A percentile compares a stretch with the other conserved stretches of the same genome.
phyloP scores from a whole-genome alignment of 495 filamentous ascomycete genomes.

The Trichoderma reesei region DNA sequence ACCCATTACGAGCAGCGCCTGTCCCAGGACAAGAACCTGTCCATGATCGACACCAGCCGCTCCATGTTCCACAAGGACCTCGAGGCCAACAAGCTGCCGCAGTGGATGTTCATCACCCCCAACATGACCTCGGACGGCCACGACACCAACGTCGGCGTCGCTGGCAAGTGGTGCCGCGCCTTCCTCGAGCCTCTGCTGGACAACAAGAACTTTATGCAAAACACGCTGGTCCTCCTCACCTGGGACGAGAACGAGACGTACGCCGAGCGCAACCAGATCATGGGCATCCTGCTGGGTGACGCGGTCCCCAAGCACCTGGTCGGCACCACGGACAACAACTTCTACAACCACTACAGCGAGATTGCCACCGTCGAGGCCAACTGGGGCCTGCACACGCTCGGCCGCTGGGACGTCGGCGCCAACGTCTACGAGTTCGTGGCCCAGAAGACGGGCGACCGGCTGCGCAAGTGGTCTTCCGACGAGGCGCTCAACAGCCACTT shows the following conservation, averaged over 20 bases:
- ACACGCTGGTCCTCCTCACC: constrained; percentile 57
- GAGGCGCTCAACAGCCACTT: constrained; percentile 13
- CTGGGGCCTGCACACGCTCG: constrained; percentile 38
- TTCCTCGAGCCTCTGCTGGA: constrained; percentile 55
- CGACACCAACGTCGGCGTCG: constrained; percentile 53
- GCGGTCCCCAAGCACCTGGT: constrained; percentile 47
- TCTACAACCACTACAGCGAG: constrained; percentile 64
- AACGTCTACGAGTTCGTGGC: constrained; percentile 44
- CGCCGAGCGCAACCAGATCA: constrained; percentile 32
- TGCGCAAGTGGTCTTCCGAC: constrained; percentile 8
- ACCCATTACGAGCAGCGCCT: constrained; percentile 43
- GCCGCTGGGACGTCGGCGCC: constrained; percentile 44
- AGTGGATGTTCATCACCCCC: constrained; percentile 67
- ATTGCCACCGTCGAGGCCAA: constrained; percentile 57
- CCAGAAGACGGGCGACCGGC: constrained; percentile 25
- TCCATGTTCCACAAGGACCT: constrained; percentile 47
- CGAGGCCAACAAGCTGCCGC: constrained; percentile 47
- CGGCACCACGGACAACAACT: constrained; percentile 53
- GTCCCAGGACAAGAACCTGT: constrained; percentile 58
- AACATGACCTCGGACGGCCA: constrained; percentile 63
- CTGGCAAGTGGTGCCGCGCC: constrained; percentile 44
- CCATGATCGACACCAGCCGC: constrained; percentile 15
- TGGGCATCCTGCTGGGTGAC: constrained; percentile 45
- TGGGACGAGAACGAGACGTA: constrained; percentile 60
- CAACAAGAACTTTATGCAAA: constrained; percentile 56